phyloP scores from a whole-genome alignment of 352 stramenopile genomes.

The Blastocystis sp. region DNA sequence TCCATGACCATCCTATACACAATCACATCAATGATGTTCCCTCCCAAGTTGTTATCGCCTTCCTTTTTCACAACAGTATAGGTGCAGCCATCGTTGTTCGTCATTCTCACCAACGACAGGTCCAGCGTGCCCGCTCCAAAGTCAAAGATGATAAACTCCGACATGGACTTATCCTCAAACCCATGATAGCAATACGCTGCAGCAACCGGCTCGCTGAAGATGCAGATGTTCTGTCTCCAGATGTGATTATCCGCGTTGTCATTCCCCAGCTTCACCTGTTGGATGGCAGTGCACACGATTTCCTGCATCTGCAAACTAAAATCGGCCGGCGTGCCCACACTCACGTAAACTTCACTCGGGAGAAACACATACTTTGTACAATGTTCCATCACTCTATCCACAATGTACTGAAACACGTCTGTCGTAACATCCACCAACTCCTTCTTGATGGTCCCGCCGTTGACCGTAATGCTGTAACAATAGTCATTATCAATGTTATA shows the following conservation, averaged over 20 bases:
- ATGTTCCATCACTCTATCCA: too few species aligned
- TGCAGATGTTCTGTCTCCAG: not conserved
- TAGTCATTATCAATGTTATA: not conserved
- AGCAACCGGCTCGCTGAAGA: not conserved
- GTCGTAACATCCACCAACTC: not conserved
- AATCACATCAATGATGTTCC: constrained; percentile 78
- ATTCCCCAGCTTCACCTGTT: too few species aligned
- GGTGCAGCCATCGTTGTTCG: not conserved
- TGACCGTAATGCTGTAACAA: not conserved
- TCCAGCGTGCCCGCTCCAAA: constrained; percentile 78
- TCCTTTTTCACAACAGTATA: constrained; percentile 77
- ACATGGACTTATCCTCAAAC: not conserved
- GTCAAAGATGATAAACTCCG: constrained; percentile 74
- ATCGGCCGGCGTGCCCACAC: not conserved
- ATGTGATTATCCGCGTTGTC: too few species aligned
- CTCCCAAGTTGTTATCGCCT: constrained; percentile 83
- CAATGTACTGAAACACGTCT: not conserved
- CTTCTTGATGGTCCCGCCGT: not conserved
- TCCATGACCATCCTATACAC: not conserved
- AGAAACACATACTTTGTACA: too few species aligned
- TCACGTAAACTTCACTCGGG: not conserved
- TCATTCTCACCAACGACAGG: constrained; percentile 71
- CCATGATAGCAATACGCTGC: not conserved
- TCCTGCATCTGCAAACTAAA: not conserved
- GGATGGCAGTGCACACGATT: too few species aligned